phyloP scores from a whole-genome alignment of 352 stramenopile genomes.

The Pythium scleroteichum region DNA sequence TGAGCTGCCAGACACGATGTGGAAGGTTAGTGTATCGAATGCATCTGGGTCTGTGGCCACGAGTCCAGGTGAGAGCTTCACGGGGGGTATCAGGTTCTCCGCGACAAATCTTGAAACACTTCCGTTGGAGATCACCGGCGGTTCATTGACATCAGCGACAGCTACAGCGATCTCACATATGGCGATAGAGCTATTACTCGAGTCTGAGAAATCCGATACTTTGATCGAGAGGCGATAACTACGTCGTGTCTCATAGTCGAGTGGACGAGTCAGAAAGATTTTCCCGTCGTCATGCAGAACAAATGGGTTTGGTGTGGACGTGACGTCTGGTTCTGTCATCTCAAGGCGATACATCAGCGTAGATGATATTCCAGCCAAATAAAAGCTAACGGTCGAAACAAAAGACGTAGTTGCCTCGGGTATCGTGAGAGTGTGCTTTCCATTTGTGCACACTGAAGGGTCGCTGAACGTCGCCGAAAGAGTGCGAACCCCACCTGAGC shows the following conservation, averaged over 20 bases:
- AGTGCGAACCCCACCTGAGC: conserved; percentile 32
- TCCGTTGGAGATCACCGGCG: conserved; percentile 33
- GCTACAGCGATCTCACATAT: conserved; percentile 43
- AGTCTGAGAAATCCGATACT: conserved; percentile 28
- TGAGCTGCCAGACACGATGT: conserved; percentile 36
- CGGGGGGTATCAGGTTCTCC: conserved; percentile 42
- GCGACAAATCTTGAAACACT: conserved; percentile 29
- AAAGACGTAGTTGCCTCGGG: conserved; percentile 35
- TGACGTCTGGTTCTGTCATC: conserved; percentile 11
- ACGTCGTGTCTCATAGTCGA: conserved; percentile 37
- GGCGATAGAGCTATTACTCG: conserved; percentile 14
- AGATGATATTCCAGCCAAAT: conserved; percentile 22
- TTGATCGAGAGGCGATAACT: conserved; percentile 27
- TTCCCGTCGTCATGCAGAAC: conserved; percentile 19
- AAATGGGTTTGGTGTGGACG: conserved; percentile 20
- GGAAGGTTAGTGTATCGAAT: conserved; percentile 45
- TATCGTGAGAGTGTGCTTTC: conserved; percentile 37
- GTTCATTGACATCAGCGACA: conserved; percentile 57
- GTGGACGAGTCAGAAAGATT: conserved; percentile 21
- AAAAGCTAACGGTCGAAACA: conserved; percentile 40
- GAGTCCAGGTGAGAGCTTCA: conserved; percentile 34
- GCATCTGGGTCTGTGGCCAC: conserved; percentile 39
- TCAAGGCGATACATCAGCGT: conserved; percentile 17
- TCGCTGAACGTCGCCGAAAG: conserved; percentile 36
- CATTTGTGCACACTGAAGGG: conserved; percentile 34